A percentile compares a stretch with the other conserved stretches of the same genome.
Conservation (phyloP, 768 basidiomycete species). For the Strobilomyces echinocephalus region DNA sequence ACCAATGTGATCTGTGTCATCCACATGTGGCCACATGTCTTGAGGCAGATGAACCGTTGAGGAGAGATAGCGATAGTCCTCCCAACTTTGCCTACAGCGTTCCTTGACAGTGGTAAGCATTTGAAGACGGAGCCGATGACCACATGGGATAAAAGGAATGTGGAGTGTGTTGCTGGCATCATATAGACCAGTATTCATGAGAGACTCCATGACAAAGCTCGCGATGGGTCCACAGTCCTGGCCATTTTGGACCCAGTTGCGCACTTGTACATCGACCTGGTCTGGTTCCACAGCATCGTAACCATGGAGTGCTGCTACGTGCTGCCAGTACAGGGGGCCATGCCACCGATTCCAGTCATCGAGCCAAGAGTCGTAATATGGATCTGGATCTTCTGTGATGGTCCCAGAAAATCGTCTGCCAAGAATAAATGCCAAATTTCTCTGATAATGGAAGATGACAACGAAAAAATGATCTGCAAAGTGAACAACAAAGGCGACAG, state of each 20-base stretch:
- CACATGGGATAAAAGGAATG: not conserved
- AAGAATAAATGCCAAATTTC: too few relatives aligned
- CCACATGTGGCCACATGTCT: not conserved
- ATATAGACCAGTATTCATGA: not conserved
- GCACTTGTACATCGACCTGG: not conserved
- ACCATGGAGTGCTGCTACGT: not conserved
- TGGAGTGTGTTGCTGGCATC: not conserved
- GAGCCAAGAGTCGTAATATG: not conserved
- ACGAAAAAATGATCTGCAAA: not conserved
- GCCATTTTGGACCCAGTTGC: not conserved
- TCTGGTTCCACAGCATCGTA: not conserved
- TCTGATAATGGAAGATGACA: not conserved
- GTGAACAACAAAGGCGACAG: not conserved
- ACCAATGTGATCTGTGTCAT: not conserved
- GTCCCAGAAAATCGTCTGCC: too few relatives aligned
- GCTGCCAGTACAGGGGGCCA: too few relatives aligned
- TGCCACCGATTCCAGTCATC: not conserved
- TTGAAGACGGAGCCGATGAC: not conserved
- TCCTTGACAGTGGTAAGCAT: not conserved
- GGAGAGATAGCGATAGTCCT: not conserved
- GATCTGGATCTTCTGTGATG: not conserved
- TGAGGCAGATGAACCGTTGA: not conserved
- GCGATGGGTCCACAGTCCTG: slow-evolving; percentile 8
- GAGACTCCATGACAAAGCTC: not conserved
- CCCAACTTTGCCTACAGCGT: slow-evolving; percentile 1